Evolutionary conservation across 2,329 filamentous ascomycete species (phyloP).

Genomic region (Mycosphaerella sp.): DNA sequence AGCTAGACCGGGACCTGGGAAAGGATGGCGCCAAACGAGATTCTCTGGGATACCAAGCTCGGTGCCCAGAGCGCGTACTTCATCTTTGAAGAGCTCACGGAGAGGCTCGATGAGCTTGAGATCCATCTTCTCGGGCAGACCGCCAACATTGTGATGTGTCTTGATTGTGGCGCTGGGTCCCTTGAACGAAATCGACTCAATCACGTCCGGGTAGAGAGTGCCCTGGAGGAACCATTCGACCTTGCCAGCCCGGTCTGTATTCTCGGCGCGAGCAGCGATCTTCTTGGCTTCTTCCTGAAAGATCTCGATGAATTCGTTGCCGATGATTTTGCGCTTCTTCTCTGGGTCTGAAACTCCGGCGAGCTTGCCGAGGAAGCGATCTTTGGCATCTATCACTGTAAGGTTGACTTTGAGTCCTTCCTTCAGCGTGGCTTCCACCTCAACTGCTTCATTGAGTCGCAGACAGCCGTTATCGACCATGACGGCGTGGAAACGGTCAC

Average conservation of each 20-base stretch:
- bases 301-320: constrained; percentile 70
- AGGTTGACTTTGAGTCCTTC: constrained; percentile 83
- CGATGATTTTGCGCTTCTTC: constrained; percentile 86
- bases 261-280: constrained; percentile 64
- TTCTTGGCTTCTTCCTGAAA: constrained; percentile 73
- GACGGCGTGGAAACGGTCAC: constrained; percentile 72
- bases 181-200: constrained; percentile 66
- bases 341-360: constrained; percentile 72
- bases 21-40: constrained; percentile 73
- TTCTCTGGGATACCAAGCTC: constrained; percentile 64
- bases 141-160: constrained; percentile 68
- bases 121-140: constrained; percentile 56
- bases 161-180: constrained; percentile 66
- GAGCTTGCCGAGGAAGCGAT: constrained; percentile 70
- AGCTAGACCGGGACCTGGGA: constrained; percentile 68
- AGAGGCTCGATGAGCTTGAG: constrained; percentile 73
- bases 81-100: constrained; percentile 75
- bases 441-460: constrained; percentile 74
- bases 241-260: constrained; percentile 61
- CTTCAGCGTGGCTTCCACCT: constrained; percentile 72
- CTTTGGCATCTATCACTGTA: constrained; percentile 72
- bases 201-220: constrained; percentile 71
- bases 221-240: constrained; percentile 86
- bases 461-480: constrained; percentile 82
- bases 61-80: constrained; percentile 64